phyloP scores from a whole-genome alignment of 2,329 filamentous ascomycete species.

The Nigrograna mackinnonii region DNA sequence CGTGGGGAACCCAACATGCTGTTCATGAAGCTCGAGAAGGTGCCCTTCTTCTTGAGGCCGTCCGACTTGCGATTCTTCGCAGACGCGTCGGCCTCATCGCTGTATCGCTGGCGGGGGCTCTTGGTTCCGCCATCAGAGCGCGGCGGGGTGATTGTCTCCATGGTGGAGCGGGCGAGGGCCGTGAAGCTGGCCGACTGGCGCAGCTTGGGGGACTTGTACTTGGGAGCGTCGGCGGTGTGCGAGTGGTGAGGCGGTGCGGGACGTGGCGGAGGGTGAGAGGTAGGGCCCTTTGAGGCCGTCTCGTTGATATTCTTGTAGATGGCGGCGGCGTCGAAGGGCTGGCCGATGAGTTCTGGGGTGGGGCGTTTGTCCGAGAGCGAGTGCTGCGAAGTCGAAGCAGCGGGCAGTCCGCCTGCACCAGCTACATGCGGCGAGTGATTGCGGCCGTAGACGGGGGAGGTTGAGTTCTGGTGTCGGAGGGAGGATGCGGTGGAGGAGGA shows the following conservation, averaged over 20 bases:
- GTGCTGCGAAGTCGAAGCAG: neutral
- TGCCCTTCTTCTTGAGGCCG: conserved; percentile 45
- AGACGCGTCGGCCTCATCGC: conserved; percentile 35
- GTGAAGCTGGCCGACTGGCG: conserved; percentile 48
- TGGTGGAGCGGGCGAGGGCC: conserved; percentile 43
- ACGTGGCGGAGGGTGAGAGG: conserved; percentile 17
- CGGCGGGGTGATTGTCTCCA: conserved; percentile 45
- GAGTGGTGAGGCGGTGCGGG: conserved; percentile 32
- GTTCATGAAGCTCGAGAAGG: conserved; percentile 44
- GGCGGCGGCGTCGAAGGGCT: conserved; percentile 31
- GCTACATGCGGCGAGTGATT: too few species aligned
- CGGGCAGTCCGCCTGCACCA: too few species aligned
- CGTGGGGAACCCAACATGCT: conserved; percentile 67
- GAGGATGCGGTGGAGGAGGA: conserved; percentile 2
- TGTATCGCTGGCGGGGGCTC: conserved; percentile 44
- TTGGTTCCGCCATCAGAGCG: conserved; percentile 32
- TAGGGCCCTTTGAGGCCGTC: conserved; percentile 29
- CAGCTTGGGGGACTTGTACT: conserved; percentile 32
- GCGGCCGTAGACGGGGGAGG: conserved; percentile 5
- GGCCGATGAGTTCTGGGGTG: conserved; percentile 40
- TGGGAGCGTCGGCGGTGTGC: conserved; percentile 25
- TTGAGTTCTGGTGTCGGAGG: conserved; percentile 5
- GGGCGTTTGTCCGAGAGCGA: conserved; percentile 4
- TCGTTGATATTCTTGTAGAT: conserved; percentile 1
- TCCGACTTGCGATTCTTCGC: conserved; percentile 35